Evolutionary conservation across 805 yeast species (phyloP).

Genomic region (Zygosaccharomyces bisporus): DNA sequence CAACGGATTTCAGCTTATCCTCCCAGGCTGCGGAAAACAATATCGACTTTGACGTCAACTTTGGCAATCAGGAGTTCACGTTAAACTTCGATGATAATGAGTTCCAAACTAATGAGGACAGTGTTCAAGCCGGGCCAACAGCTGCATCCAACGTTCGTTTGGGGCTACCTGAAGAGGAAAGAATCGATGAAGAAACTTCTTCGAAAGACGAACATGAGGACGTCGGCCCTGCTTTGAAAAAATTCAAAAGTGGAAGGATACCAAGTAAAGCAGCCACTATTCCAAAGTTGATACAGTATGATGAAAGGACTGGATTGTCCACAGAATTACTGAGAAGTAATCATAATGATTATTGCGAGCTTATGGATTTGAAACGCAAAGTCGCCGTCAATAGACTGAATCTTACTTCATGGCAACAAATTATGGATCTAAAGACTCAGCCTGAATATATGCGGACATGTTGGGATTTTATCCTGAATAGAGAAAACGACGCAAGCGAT

Average conservation of each 20-base stretch:
- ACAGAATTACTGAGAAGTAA: slow-evolving; percentile 28
- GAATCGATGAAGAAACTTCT: slow-evolving; percentile 10
- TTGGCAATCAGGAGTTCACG: slow-evolving; percentile 13
- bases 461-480: slow-evolving; percentile 15
- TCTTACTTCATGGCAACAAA: slow-evolving; percentile 8
- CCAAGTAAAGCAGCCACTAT: not conserved
- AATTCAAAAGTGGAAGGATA: not conserved
- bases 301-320: slow-evolving; percentile 25
- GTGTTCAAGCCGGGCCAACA: not conserved
- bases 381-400: not conserved
- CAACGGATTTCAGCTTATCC: slow-evolving; percentile 11
- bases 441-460: slow-evolving; percentile 15
- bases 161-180: slow-evolving; percentile 9
- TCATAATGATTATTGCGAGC: slow-evolving; percentile 21
- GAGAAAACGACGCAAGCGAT: not conserved
- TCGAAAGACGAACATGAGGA: slow-evolving; percentile 13
- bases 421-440: slow-evolving; percentile 9
- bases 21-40: slow-evolving; percentile 8
- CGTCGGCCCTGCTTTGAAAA: slow-evolving; percentile 14
- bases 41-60: slow-evolving; percentile 10
- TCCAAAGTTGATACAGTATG: slow-evolving; percentile 12
- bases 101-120: slow-evolving; percentile 8
- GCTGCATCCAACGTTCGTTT: slow-evolving; percentile 9
- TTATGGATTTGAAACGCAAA: slow-evolving; percentile 18
- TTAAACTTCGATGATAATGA: slow-evolving; percentile 17